Percentiles rank a stretch among this genome's conserved stretches.
These are phyloP conservation scores for Fusarium nematophilum DNA, from an alignment of 2,329 filamentous ascomycete species.

Conservation along the genomic window DNA sequence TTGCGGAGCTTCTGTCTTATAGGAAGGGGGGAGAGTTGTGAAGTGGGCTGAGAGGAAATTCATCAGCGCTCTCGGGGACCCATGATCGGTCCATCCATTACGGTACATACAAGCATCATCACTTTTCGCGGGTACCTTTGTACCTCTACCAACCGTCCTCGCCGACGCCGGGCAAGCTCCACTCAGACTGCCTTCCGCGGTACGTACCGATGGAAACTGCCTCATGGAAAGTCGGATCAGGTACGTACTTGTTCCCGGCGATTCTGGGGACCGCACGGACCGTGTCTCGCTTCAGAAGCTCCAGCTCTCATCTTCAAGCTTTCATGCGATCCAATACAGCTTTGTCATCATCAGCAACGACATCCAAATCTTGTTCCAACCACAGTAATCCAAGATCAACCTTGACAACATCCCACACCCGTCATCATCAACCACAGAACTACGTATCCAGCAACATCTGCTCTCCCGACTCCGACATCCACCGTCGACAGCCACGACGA, in stretches of 20 bases:
- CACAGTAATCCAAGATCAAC: background rate
- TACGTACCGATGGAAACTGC: constrained; percentile 31
- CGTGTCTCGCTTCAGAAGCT: constrained; percentile 1
- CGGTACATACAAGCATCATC: constrained; percentile 41
- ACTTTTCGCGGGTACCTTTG: constrained; percentile 28
- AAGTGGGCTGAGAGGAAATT: constrained; percentile 46
- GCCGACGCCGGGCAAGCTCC: constrained; percentile 17
- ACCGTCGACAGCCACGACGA: constrained; percentile 4
- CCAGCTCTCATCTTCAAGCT: constrained; percentile 26
- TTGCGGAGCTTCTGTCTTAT: constrained; percentile 8
- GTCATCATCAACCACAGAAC: background rate
- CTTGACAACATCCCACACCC: background rate
- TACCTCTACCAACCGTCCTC: too few species aligned
- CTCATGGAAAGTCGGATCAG: background rate
- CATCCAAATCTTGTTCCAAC: constrained; percentile 11
- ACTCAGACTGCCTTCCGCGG: constrained; percentile 16
- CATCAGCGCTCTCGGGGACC: constrained; percentile 24
- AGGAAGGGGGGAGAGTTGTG: constrained; percentile 23
- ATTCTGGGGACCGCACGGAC: constrained; percentile 9
- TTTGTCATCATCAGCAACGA: constrained; percentile 38
- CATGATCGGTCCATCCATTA: constrained; percentile 35
- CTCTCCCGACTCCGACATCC: background rate
- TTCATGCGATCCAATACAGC: constrained; percentile 12
- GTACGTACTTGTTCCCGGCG: background rate
- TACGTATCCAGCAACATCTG: background rate